phyloP scores from a whole-genome alignment of 345 rosid species.

The Aurinia saxatilis region DNA sequence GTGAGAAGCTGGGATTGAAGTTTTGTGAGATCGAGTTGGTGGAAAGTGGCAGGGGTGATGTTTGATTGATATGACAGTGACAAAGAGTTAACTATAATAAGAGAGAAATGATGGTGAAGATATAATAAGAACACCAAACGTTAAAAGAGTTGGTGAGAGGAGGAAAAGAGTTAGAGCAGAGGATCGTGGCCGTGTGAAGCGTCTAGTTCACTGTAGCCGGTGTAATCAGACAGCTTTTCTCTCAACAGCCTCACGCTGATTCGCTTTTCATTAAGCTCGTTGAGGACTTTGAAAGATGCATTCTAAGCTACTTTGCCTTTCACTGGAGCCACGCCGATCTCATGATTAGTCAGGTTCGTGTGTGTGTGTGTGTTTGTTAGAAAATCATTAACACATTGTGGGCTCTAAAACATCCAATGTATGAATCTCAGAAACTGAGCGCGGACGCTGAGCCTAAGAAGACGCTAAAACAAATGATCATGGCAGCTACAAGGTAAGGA shows the following conservation, averaged over 20 bases:
- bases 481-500: slow-evolving; percentile 78
- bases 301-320: slow-evolving; percentile 76
- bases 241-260: slow-evolving; percentile 53
- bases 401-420: background rate
- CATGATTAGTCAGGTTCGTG: slow-evolving; percentile 66
- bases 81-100: no score
- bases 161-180: slow-evolving; percentile 58
- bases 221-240: slow-evolving; percentile 66
- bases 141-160: slow-evolving; percentile 49
- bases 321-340: slow-evolving; percentile 78
- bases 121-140: slow-evolving; percentile 59
- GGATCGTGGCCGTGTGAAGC: slow-evolving; percentile 56
- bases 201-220: slow-evolving; percentile 81
- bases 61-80: no score
- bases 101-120: slow-evolving; percentile 26
- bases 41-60: no score
- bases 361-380: background rate
- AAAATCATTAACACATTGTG: background rate
- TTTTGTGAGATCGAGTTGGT: no score
- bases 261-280: slow-evolving; percentile 71
- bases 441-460: slow-evolving; percentile 60
- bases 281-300: slow-evolving; percentile 93
- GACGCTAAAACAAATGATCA: slow-evolving; percentile 66
- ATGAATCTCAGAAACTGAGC: slow-evolving; percentile 47
- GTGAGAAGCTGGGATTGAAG: no score